Conservation (phyloP, 345 rosid genomes). For the Brassica nigra region DNA sequence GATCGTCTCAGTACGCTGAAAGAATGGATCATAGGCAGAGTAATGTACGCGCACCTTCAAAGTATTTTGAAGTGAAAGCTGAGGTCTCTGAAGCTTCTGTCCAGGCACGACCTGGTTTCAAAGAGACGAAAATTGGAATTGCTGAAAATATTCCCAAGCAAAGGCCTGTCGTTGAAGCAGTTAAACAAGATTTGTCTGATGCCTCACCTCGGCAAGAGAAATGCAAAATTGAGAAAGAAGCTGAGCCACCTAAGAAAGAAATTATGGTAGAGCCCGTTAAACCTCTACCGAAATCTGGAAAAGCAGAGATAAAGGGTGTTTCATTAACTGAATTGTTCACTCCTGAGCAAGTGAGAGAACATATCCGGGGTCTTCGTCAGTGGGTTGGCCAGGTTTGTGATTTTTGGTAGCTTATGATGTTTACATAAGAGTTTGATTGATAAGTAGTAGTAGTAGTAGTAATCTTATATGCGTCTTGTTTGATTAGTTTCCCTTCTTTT, state of each 20-base stretch:
- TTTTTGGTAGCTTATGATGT: conserved; percentile 15
- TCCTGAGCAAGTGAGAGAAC: conserved; percentile 95
- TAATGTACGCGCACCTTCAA: conserved; percentile 49
- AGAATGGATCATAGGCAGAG: conserved; percentile 53
- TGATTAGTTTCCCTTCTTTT: neutral
- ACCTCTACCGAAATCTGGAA: conserved; percentile 72
- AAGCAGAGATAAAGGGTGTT: conserved; percentile 94
- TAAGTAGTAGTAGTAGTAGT: neutral
- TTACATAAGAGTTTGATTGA: neutral
- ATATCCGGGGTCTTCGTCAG: conserved; percentile 88
- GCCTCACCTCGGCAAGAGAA: conserved; percentile 53
- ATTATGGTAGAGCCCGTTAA: conserved; percentile 53
- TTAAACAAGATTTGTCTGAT: conserved; percentile 41
- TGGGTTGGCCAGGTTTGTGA: conserved; percentile 98
- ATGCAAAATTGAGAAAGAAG: conserved; percentile 57
- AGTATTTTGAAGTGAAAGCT: conserved; percentile 64
- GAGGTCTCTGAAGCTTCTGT: conserved; percentile 59
- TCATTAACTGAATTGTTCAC: conserved; percentile 95
- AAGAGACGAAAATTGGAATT: conserved; percentile 54
- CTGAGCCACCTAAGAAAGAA: conserved; percentile 61
- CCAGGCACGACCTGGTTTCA: conserved; percentile 45
- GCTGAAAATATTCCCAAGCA: conserved; percentile 53
- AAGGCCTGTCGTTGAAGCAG: conserved; percentile 50
- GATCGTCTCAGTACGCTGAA: conserved; percentile 50
- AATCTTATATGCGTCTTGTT: conserved; percentile 14